phyloP scores from a whole-genome alignment of 768 basidiomycete genomes.

The Kwoniella europaea region DNA sequence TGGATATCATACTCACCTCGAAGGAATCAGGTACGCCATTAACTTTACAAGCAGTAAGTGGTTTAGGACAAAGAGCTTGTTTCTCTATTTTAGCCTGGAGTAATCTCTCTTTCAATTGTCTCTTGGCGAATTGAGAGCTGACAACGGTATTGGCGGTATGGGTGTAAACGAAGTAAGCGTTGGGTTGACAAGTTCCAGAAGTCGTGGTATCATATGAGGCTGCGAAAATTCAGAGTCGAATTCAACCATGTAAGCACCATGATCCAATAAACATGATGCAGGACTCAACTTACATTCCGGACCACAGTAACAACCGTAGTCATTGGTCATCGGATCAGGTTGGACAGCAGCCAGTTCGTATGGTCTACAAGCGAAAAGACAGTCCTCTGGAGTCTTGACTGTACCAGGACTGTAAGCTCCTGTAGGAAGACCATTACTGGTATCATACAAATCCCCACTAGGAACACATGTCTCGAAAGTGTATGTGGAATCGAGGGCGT shows the following conservation, averaged over 20 bases:
- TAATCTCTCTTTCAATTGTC: constrained; percentile 10
- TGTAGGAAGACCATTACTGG: not conserved
- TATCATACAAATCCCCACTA: not conserved
- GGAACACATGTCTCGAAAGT: not conserved
- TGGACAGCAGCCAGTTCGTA: not conserved
- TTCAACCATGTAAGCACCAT: not conserved
- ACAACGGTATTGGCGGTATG: not conserved
- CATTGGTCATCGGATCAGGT: not conserved
- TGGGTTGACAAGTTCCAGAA: not conserved
- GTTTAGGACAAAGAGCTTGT: constrained; percentile 3
- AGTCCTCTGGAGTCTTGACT: not conserved
- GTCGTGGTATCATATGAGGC: not conserved
- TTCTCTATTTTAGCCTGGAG: not conserved
- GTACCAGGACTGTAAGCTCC: not conserved
- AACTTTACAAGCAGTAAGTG: constrained; percentile 7
- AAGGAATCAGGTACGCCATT: not conserved
- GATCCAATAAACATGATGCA: not conserved
- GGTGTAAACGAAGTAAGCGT: not conserved
- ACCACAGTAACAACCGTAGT: constrained; percentile 4
- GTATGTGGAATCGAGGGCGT: not conserved
- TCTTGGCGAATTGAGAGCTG: constrained; percentile 11
- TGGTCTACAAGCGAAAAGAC: constrained; percentile 1
- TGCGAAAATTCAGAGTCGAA: not conserved
- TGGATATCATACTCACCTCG: constrained; percentile 4
- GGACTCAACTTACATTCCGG: not conserved